Evolutionary conservation across 2,329 filamentous ascomycete genomes (phyloP).

Genomic region (Beauveria varroae): DNA sequence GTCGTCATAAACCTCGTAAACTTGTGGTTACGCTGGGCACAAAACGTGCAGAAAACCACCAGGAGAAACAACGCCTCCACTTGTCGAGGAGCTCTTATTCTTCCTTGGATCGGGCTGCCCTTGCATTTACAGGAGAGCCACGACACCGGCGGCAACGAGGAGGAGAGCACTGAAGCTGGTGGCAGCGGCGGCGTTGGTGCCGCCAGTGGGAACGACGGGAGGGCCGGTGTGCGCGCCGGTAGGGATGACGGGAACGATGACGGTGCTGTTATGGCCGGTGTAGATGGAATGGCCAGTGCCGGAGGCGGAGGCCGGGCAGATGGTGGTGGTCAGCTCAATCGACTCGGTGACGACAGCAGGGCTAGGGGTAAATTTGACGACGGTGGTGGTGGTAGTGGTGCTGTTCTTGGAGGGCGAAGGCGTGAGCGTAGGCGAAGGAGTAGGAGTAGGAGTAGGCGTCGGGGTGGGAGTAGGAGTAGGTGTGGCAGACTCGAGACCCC

Average conservation of each 20-base stretch:
- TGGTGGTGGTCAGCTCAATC: conserved; percentile 20
- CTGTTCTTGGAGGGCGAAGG: conserved; percentile 20
- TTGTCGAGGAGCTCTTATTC: conserved; percentile 17
- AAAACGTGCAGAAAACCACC: conserved; percentile 10
- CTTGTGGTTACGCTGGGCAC: conserved; percentile 24
- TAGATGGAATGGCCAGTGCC: conserved; percentile 22
- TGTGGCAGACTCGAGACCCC: conserved; percentile 33
- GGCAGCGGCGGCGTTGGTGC: conserved; percentile 21
- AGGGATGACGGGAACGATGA: conserved; percentile 17
- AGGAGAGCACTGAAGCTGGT: conserved; percentile 30
- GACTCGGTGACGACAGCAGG: conserved; percentile 15
- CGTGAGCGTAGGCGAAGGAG: conserved; percentile 23
- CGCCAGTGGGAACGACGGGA: conserved; percentile 17
- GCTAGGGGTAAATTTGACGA: conserved; percentile 5
- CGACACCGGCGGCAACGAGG: conserved; percentile 26
- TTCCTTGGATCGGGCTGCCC: background rate
- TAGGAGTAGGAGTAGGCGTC: conserved; percentile 24
- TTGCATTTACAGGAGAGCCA: conserved; percentile 27
- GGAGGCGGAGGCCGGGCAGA: conserved; percentile 17
- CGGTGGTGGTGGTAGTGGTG: background rate
- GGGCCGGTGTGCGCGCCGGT: conserved; percentile 15
- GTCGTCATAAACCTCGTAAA: conserved; percentile 24
- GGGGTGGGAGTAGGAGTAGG: conserved; percentile 24
- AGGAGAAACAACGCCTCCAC: conserved; percentile 17
- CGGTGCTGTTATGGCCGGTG: conserved; percentile 27